Percentiles rank a stretch among this genome's conserved stretches.
phyloP scores from a whole-genome alignment of 2,329 filamentous ascomycete species.

The Ceratocystis destructans region DNA sequence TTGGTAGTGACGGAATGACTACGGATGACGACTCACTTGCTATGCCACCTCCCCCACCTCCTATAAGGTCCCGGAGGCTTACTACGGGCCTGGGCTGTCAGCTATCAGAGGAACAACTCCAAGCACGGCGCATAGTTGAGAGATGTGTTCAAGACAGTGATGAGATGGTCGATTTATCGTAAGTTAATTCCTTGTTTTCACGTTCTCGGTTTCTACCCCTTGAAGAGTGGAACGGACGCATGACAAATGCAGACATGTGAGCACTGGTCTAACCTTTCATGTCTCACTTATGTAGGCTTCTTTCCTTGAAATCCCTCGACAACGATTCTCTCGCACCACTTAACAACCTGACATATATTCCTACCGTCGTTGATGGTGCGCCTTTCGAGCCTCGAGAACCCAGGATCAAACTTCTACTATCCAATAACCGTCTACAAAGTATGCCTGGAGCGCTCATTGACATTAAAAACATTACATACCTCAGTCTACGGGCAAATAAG shows the following conservation, averaged over 20 bases:
- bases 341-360: conserved; percentile 40
- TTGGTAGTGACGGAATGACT: conserved; percentile 38
- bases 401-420: conserved; percentile 46
- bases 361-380: conserved; percentile 40
- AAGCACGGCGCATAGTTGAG: conserved; percentile 35
- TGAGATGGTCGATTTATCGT: conserved; percentile 50
- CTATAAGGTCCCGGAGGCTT: conserved; percentile 5
- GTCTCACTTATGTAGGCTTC: conserved; percentile 24
- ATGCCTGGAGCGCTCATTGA: conserved; percentile 49
- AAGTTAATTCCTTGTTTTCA: conserved; percentile 23
- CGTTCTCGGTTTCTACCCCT: not conserved
- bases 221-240: not conserved
- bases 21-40: conserved; percentile 8
- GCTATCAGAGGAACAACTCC: conserved; percentile 31
- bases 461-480: conserved; percentile 46
- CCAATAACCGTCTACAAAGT: conserved; percentile 41
- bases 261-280: conserved; percentile 14
- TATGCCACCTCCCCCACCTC: conserved; percentile 7
- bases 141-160: conserved; percentile 43
- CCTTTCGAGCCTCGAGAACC: conserved; percentile 47
- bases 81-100: conserved; percentile 15
- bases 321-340: conserved; percentile 45
- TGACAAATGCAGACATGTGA: not conserved
- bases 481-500: conserved; percentile 52
- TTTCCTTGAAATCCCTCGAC: conserved; percentile 40